Percentiles rank a stretch among this genome's conserved stretches.
Conservation (phyloP, 1,284 basidiomycete genomes). For the Phellopilus nigrolimitatus region DNA sequence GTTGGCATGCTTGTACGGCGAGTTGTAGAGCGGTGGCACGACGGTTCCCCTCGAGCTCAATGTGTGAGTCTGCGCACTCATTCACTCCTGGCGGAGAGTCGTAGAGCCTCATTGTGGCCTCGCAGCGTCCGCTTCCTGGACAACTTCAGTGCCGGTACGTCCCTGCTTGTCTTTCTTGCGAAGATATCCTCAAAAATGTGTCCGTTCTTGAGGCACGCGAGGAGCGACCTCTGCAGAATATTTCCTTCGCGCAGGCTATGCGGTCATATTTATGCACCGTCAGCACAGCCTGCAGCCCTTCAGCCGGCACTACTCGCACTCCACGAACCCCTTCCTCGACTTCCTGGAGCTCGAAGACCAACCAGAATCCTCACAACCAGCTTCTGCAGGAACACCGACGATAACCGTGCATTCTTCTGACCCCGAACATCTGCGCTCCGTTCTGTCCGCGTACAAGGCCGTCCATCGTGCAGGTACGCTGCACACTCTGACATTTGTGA, state of each 20-base stretch:
- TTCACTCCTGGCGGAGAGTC: slow-evolving; percentile 1
- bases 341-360: slow-evolving; percentile 73
- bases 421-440: slow-evolving; percentile 61
- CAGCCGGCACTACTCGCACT: slow-evolving; percentile 95
- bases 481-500: slow-evolving; percentile 87
- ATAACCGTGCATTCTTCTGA: slow-evolving; percentile 69
- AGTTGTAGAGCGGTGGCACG: slow-evolving; percentile 83
- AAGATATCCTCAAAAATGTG: neutral
- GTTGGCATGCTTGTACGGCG: slow-evolving; percentile 9
- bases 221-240: slow-evolving; percentile 98
- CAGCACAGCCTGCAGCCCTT: slow-evolving; percentile 97
- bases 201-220: slow-evolving; percentile 65
- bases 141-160: slow-evolving; percentile 93
- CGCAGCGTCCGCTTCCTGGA: slow-evolving; percentile 93
- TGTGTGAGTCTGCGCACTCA: slow-evolving; percentile 61
- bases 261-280: slow-evolving; percentile 97
- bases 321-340: slow-evolving; percentile 96
- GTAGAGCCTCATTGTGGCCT: slow-evolving; percentile 23
- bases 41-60: slow-evolving; percentile 95
- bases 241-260: slow-evolving; percentile 90
- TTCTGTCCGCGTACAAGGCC: slow-evolving; percentile 79
- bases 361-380: slow-evolving; percentile 22
- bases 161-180: slow-evolving; percentile 4
- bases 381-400: slow-evolving; percentile 27
- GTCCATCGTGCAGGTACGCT: slow-evolving; percentile 73